A percentile compares a stretch with the other conserved stretches of the same genome.
These are phyloP conservation scores for Acanthamoeba divionensis DNA, from an alignment of 208 protist species.

Conservation along the genomic window DNA sequence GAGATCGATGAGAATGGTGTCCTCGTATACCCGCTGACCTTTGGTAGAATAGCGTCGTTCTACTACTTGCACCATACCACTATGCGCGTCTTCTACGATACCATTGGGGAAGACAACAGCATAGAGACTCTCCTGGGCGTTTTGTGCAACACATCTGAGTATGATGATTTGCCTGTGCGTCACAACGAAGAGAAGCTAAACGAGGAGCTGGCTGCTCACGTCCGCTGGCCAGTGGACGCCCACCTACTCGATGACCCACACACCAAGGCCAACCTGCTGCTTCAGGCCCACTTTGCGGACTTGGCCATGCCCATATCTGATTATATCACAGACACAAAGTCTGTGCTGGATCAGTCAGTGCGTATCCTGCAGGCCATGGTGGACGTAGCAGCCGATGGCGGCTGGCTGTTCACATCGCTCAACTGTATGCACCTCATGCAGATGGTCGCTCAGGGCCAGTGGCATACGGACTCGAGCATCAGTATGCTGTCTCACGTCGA, in stretches of 20 bases:
- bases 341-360: slow-evolving; percentile 95
- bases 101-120: slow-evolving; percentile 71
- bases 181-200: slow-evolving; percentile 99
- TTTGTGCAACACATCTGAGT: slow-evolving; percentile 93
- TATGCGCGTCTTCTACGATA: slow-evolving; percentile 86
- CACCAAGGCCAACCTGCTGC: slow-evolving; percentile 94
- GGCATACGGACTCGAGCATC: slow-evolving; percentile 65
- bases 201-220: slow-evolving; percentile 71
- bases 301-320: slow-evolving; percentile 93
- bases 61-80: slow-evolving; percentile 97
- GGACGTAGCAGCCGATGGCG: slow-evolving; percentile 92
- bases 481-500: slow-evolving; percentile 30
- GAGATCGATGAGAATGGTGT: slow-evolving; percentile 55
- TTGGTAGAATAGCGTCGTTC: slow-evolving; percentile 96
- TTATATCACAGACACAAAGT: slow-evolving; percentile 96
- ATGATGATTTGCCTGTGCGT: slow-evolving; percentile 89
- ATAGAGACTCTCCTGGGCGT: slow-evolving; percentile 76
- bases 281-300: slow-evolving; percentile 95
- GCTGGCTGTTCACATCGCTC: slow-evolving; percentile 87
- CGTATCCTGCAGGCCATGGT: slow-evolving; percentile 90
- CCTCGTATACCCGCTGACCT: slow-evolving; percentile 73
- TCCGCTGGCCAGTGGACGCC: slow-evolving; percentile 80
- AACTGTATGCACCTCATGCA: slow-evolving; percentile 91
- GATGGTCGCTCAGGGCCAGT: slow-evolving; percentile 92
- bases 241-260: slow-evolving; percentile 87